A percentile compares a stretch with the other conserved stretches of the same genome.
phyloP scores from a whole-genome alignment of 2,329 filamentous ascomycete species.

The Dryadomyces sulphureus region DNA sequence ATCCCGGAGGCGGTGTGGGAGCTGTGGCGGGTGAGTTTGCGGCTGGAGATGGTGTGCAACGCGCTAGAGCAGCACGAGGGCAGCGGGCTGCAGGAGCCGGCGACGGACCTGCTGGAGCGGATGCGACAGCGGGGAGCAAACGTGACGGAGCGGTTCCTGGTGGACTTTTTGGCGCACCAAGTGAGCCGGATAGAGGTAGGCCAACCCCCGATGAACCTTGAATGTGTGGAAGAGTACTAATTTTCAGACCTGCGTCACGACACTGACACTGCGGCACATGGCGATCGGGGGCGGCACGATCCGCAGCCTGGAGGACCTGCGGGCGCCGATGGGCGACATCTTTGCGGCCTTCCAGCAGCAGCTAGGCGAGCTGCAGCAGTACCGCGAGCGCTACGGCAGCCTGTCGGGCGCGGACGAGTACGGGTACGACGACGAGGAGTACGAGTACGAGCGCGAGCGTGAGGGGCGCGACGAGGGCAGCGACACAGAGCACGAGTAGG shows the following conservation, averaged over 20 bases:
- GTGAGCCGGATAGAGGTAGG: constrained; percentile 83
- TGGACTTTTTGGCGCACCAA: constrained; percentile 89
- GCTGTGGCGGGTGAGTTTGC: constrained; percentile 76
- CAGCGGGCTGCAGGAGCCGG: constrained; percentile 56
- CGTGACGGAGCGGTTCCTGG: constrained; percentile 72
- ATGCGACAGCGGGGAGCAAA: constrained; percentile 58
- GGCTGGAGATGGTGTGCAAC: constrained; percentile 87
- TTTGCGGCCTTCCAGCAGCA: constrained; percentile 46
- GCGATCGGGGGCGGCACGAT: constrained; percentile 52
- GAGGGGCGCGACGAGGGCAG: constrained; percentile 15
- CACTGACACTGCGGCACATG: constrained; percentile 65
- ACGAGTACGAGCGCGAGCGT: constrained; percentile 1
- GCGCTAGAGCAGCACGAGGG: constrained; percentile 59
- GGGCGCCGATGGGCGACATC: constrained; percentile 63
- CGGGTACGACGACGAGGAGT: constrained; percentile 6
- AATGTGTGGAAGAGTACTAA: background rate
- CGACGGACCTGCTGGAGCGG: constrained; percentile 66
- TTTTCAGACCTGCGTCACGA: constrained; percentile 61
- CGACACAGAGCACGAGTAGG: constrained; percentile 20
- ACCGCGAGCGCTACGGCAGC: constrained; percentile 38
- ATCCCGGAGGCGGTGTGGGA: constrained; percentile 64
- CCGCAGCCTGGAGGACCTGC: constrained; percentile 52
- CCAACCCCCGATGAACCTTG: background rate
- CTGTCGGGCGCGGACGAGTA: constrained; percentile 17
- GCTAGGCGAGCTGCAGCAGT: constrained; percentile 47